Conservation (phyloP, 164 flowering plant genomes). For the Kalanchoe fedtschenkoi region DNA sequence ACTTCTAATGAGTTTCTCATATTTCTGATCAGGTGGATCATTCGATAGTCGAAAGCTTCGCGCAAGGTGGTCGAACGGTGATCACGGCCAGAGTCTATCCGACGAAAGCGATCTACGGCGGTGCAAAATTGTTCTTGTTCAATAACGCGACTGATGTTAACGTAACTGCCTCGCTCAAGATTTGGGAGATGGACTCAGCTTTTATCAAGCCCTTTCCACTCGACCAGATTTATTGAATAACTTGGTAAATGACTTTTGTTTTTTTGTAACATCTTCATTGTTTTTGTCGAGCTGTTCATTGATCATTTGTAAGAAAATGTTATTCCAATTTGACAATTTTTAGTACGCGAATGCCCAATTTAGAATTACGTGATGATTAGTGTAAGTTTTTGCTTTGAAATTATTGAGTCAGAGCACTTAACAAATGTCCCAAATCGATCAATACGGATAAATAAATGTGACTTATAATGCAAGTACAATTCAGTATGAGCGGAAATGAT, state of each 20-base stretch:
- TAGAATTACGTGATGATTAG: no score
- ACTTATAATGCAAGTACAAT: no score
- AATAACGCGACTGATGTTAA: conserved; percentile 44
- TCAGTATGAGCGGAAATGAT: no score
- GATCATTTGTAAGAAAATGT: background rate
- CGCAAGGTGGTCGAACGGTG: conserved; percentile 41
- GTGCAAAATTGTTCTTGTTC: conserved; percentile 32
- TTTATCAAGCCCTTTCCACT: conserved; percentile 13
- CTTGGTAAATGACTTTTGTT: background rate
- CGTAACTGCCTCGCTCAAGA: conserved; percentile 35
- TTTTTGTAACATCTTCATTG: background rate
- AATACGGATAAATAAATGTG: no score
- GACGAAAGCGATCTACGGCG: conserved; percentile 41
- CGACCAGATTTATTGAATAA: background rate
- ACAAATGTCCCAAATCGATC: no score
- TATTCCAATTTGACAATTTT: background rate
- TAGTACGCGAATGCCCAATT: no score
- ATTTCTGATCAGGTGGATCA: conserved; percentile 39
- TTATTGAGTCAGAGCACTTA: no score
- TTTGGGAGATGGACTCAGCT: conserved; percentile 43
- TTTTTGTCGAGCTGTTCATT: background rate
- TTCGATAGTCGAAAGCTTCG: conserved; percentile 51
- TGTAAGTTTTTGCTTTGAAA: no score
- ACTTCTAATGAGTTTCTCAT: background rate
- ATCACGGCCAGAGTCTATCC: conserved; percentile 49